Base-by-base conservation (phyloP, 805 yeast species). In the Cyberlindnera nakhonratchasimensis region DNA sequence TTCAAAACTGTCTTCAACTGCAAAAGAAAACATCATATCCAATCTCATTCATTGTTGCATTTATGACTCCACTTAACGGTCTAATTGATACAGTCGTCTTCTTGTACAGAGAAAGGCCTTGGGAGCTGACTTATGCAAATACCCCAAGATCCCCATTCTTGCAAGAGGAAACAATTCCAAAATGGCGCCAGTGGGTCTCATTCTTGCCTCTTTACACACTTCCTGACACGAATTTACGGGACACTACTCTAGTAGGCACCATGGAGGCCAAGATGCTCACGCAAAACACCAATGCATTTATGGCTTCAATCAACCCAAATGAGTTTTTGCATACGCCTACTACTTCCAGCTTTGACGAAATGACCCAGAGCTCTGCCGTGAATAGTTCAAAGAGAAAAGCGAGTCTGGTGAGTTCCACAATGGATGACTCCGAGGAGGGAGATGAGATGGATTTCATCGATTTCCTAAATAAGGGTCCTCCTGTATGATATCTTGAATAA, bases 11-110 rank as follows among this genome's bases (percentile, higher is more conserved):
- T 42, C 70, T 86, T 9, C 79, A 75, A 43, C 58, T 71, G 17
- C 33, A 46, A 1, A 68, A 72, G 45, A 75, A 77, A 1, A 77
- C 83, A 2, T 69, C 75, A 8, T 72, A 72, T 45, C 82, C 91
- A 82, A 61, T 86, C 30, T 73, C 76, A 39, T 73, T 77, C 39
- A 64, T 83, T 41, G 78, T 83, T n/a, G 84, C 93, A 0, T 80
- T 80, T 51, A 77, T 82, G 69, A 89, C 84, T 61, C 90, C 96
- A 2, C 72, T 86, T 53, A 83, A 83, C 61, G 89, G 96, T 36
- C 69, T 80, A 21, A 79, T 89, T 20, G 96, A 89, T 56, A 71
- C 89, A 0, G 44, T 76, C 14, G 96, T 88, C 10, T 89, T 86
- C 58, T 65, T 84, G 26, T 75, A 80, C 48, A 70, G 95, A 42